Base-by-base conservation (phyloP, 495 filamentous ascomycete species). In the Glutinoglossum americanum region DNA sequence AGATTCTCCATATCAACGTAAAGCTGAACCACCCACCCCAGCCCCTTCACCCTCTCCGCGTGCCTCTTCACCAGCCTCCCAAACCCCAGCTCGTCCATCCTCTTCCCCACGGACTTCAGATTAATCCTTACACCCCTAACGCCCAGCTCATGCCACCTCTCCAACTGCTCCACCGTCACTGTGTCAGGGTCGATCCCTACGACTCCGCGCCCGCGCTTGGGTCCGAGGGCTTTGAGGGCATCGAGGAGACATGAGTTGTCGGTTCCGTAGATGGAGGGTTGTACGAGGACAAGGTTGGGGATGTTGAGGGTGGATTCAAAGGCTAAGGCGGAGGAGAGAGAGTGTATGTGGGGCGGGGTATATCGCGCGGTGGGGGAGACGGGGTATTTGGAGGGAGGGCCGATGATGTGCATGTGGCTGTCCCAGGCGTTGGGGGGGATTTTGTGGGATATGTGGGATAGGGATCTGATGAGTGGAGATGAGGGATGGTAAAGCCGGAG, bases 241-340 rank as follows among this genome's bases (percentile, higher is more conserved):
- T 73, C 69, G 25, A 78, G 61, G 11, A 76, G 65, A 60, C 74
- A 78, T n/a, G 71, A 71, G 51, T 78, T 76, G 61, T 78, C 72
- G 23, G 64, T 66, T 48, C 73, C 74, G 59, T 77, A 78, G 54
- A 73, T 67, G 13, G 72, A 74, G 3, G 74, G 74, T 55, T 77
- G 74, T 5, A 78, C 74, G 49, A 77, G 66, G 28, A 76, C 72
- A 17, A 74, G 61, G 37, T 74, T 73, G 48, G 68, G 60, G 10
- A 76, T 62, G 0, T 71, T 67, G 0, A 73, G 57, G 9, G 64
- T 56, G 0, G 69, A 66, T 55, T 73, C 71, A 48, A 74, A 74
- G 5, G 59, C 59, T 3, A 73, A 61, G 37, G 71, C 72, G 33
- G 73, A 68, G 21, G 65, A 61, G 8, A 74, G 49, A 1, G 68